Evolutionary conservation across 352 stramenopile genomes (phyloP).

Genomic region (Poterioochromonas sp.): DNA sequence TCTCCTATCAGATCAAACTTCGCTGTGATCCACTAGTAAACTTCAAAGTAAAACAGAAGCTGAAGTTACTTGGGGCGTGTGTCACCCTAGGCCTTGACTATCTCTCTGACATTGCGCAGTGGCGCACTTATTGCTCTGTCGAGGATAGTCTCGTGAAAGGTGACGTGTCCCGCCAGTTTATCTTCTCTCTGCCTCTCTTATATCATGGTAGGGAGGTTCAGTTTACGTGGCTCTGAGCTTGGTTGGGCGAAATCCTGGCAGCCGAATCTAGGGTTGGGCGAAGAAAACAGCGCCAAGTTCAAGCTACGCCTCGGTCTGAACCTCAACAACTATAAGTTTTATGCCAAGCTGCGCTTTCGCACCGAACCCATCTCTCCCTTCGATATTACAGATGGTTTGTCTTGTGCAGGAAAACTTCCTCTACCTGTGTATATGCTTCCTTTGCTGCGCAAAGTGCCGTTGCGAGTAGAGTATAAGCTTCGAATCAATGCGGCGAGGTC

Average conservation of each 20-base stretch:
- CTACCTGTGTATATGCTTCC: neutral
- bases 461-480: neutral
- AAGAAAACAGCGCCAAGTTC: neutral
- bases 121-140: conserved; percentile 6
- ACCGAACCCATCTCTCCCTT: conserved; percentile 16
- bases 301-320: conserved; percentile 11
- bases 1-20: neutral
- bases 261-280: conserved; percentile 18
- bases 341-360: conserved; percentile 11
- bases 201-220: conserved; percentile 13
- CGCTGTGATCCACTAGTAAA: conserved; percentile 17
- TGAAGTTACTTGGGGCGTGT: neutral
- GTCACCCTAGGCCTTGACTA: conserved; percentile 26
- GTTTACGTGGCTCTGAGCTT: conserved; percentile 19
- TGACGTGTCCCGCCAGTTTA: neutral
- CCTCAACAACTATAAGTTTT: neutral
- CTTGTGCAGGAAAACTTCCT: conserved; percentile 24
- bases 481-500: neutral
- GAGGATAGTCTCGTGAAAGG: conserved; percentile 4
- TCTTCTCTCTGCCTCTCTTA: neutral
- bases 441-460: neutral
- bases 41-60: conserved; percentile 22
- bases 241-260: conserved; percentile 28
- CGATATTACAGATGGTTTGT: conserved; percentile 12
- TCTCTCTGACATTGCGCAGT: conserved; percentile 10